These are phyloP conservation scores for Spathaspora sp. DNA, from an alignment of 1,139 yeast genomes.

Conservation along the genomic window DNA sequence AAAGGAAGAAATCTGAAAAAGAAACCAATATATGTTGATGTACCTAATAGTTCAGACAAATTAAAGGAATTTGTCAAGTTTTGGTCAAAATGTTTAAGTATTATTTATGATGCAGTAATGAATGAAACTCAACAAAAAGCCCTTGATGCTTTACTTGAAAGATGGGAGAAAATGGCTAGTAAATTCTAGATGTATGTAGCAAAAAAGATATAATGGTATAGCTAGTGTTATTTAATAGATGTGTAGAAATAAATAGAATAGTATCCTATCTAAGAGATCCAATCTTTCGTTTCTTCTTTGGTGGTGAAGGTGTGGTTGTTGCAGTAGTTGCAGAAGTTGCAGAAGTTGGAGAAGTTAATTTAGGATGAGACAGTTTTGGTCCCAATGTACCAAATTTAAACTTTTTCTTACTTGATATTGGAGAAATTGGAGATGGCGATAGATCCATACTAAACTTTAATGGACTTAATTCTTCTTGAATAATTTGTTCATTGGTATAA, in stretches of 20 bases:
- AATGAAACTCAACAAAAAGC: conserved; percentile 37
- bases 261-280: conserved; percentile 6
- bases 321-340: neutral
- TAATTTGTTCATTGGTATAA: conserved; percentile 5
- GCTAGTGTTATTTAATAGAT: too few species aligned
- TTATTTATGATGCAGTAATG: conserved; percentile 42
- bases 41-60: conserved; percentile 30
- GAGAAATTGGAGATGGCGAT: neutral
- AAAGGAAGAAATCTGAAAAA: conserved; percentile 20
- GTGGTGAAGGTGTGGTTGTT: conserved; percentile 5
- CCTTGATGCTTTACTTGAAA: conserved; percentile 29
- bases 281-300: conserved; percentile 14
- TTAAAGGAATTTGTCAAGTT: conserved; percentile 43
- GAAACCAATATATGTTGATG: conserved; percentile 19
- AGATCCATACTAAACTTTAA: conserved; percentile 2
- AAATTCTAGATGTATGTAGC: neutral
- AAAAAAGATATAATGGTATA: too few species aligned
- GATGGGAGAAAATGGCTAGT: conserved; percentile 38
- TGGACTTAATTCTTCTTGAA: conserved; percentile 8
- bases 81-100: conserved; percentile 49
- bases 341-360: neutral
- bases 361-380: neutral
- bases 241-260: too few species aligned
- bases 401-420: conserved; percentile 8
- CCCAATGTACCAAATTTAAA: conserved; percentile 8